Conservation (phyloP, 176 grass and related monocot species). For the Zoysia pacifica region DNA sequence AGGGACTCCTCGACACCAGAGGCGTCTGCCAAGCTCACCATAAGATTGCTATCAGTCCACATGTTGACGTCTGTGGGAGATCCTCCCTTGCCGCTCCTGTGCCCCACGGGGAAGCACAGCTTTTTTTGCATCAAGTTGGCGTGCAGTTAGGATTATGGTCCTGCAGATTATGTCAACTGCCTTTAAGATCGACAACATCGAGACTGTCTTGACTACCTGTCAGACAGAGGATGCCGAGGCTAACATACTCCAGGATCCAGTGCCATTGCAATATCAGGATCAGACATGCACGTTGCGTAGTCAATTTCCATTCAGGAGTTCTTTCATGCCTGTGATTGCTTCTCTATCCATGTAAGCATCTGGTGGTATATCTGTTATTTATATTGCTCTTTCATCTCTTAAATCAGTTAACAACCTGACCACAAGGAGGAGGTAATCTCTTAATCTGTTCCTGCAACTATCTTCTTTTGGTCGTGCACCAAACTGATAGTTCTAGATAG, state of each 20-base stretch:
- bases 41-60: not conserved
- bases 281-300: not conserved
- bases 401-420: no score
- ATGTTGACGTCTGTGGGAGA: not conserved
- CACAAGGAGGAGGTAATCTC: no score
- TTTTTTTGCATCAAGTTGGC: not conserved
- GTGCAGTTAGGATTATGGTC: not conserved
- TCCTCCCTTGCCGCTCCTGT: not conserved
- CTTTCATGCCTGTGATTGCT: no score
- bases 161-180: not conserved
- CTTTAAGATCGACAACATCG: not conserved
- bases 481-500: no score
- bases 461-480: no score
- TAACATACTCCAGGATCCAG: not conserved
- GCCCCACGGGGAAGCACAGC: not conserved
- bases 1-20: not conserved
- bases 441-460: no score
- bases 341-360: no score
- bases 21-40: not conserved
- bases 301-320: not conserved
- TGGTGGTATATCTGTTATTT: no score
- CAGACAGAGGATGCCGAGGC: not conserved
- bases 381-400: no score
- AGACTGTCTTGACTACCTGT: not conserved
- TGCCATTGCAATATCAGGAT: constrained; percentile 4